Evolutionary conservation across 305 asterid genomes (phyloP).

Genomic region (Fraxinus velutina): DNA sequence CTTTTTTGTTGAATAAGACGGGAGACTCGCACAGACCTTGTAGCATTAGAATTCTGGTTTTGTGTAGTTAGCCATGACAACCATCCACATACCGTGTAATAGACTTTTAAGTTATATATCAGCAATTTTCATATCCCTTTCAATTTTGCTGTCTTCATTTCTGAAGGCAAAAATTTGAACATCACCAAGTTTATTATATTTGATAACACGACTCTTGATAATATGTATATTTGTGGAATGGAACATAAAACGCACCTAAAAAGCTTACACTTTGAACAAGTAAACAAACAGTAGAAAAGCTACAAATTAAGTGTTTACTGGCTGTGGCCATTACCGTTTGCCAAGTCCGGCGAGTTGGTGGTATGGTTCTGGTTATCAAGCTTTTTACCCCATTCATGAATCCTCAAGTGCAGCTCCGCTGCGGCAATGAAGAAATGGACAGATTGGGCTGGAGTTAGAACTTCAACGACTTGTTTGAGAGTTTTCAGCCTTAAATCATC

Average conservation of each 20-base stretch:
- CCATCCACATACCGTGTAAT: not conserved
- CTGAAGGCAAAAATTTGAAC: not conserved
- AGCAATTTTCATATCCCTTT: not conserved
- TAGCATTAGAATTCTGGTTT: constrained; percentile 13
- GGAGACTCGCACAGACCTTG: constrained; percentile 19
- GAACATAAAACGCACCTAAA: not conserved
- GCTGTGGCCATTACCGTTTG: not conserved
- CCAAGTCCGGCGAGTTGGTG: not conserved
- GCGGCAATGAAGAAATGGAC: constrained; percentile 74
- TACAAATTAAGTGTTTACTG: not conserved
- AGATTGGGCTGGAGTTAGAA: constrained; percentile 45
- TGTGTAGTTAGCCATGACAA: constrained; percentile 13
- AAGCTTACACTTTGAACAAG: not conserved
- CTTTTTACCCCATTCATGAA: constrained; percentile 71
- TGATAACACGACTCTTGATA: not conserved
- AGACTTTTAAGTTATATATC: not conserved
- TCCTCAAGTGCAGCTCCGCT: constrained; percentile 65
- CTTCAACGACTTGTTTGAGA: constrained; percentile 31
- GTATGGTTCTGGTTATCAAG: constrained; percentile 27
- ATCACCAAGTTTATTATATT: not conserved
- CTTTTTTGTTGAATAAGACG: constrained; percentile 22
- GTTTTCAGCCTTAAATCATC: constrained; percentile 61
- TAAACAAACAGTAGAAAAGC: not conserved
- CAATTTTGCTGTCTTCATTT: not conserved
- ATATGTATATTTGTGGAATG: not conserved